Evolutionary conservation across 306 rosid genomes (phyloP).

Genomic region (Malus sieversii): DNA sequence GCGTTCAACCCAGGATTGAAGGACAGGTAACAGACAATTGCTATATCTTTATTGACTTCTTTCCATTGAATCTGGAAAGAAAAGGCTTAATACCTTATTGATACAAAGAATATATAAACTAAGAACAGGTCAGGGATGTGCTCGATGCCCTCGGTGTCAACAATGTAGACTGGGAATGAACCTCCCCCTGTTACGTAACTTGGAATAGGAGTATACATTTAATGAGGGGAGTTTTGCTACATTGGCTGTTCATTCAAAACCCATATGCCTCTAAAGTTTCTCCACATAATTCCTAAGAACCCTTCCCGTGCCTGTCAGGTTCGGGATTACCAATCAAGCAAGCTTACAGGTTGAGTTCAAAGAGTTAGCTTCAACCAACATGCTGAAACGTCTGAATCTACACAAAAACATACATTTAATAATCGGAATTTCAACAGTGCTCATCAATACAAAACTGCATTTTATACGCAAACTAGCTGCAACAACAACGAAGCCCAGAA

Average conservation of each 20-base stretch:
- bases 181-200: constrained; percentile 27
- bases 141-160: constrained; percentile 19
- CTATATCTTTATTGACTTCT: constrained; percentile 27
- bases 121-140: constrained; percentile 30
- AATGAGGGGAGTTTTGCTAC: constrained; percentile 7
- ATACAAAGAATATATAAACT: constrained; percentile 29
- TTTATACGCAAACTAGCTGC: background rate
- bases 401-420: constrained; percentile 29
- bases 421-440: constrained; percentile 13
- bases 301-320: constrained; percentile 21
- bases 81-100: constrained; percentile 24
- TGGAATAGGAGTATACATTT: constrained; percentile 11
- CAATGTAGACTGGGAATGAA: constrained; percentile 25
- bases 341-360: constrained; percentile 27
- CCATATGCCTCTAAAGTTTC: constrained; percentile 21
- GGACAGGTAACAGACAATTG: constrained; percentile 26
- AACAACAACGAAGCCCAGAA: background rate
- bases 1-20: constrained; percentile 6
- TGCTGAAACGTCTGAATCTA: constrained; percentile 48
- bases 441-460: constrained; percentile 5
- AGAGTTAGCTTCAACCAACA: constrained; percentile 29
- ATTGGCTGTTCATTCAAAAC: constrained; percentile 15
- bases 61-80: constrained; percentile 43
- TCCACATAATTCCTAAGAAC: constrained; percentile 34
- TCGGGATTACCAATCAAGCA: constrained; percentile 28